Evolutionary conservation across 2,329 filamentous ascomycete genomes (phyloP).

Genomic region (Volutella citrinella): DNA sequence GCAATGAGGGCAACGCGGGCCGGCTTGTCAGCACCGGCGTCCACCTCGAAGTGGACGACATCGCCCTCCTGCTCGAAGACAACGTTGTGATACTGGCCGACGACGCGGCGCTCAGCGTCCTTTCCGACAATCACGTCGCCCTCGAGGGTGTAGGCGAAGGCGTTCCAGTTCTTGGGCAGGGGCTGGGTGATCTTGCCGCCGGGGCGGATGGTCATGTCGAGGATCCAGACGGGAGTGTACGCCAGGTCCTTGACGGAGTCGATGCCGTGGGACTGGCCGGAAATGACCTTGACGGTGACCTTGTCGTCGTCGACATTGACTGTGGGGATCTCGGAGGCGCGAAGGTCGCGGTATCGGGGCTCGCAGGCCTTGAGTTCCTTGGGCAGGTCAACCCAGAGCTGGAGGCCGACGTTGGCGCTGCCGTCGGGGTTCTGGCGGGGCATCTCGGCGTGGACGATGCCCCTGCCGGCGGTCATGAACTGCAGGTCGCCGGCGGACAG

Average conservation of each 20-base stretch:
- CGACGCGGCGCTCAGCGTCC: conserved; percentile 46
- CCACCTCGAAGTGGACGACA: conserved; percentile 67
- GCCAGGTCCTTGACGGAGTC: conserved; percentile 87
- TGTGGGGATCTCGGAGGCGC: conserved; percentile 72
- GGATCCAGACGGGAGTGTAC: conserved; percentile 95
- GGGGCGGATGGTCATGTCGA: conserved; percentile 78
- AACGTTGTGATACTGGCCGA: conserved; percentile 79
- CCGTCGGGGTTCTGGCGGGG: conserved; percentile 75
- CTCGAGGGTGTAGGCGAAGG: conserved; percentile 82
- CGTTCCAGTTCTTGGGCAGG: conserved; percentile 80
- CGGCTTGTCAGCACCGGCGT: conserved; percentile 57
- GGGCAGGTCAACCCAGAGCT: conserved; percentile 94
- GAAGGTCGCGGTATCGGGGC: conserved; percentile 85
- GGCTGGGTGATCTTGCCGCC: conserved; percentile 75
- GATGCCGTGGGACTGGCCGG: conserved; percentile 76
- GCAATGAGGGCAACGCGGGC: conserved; percentile 69
- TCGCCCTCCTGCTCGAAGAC: conserved; percentile 83
- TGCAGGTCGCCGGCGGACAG: conserved; percentile 87
- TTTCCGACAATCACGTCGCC: conserved; percentile 65
- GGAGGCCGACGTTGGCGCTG: conserved; percentile 77
- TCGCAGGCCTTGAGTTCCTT: conserved; percentile 80
- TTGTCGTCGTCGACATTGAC: conserved; percentile 69
- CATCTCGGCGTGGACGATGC: conserved; percentile 97
- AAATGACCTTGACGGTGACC: conserved; percentile 86
- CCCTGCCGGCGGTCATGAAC: conserved; percentile 93